Evolutionary conservation across 2,329 filamentous ascomycete genomes (phyloP).

Genomic region (Apiospora hydei): DNA sequence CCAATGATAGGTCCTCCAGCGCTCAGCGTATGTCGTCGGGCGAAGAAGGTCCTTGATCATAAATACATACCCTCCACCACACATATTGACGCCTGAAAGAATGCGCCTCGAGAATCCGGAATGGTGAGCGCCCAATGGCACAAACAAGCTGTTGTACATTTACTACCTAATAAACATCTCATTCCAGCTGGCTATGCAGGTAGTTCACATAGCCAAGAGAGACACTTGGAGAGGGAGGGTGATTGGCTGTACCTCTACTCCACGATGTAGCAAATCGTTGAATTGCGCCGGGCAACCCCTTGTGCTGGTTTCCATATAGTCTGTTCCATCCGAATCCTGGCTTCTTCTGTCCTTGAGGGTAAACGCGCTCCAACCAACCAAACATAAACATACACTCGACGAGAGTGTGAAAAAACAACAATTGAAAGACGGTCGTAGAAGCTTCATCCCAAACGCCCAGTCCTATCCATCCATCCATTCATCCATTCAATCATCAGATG

Average conservation of each 20-base stretch:
- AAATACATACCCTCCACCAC: neutral
- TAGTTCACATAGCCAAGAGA: conserved; percentile 13
- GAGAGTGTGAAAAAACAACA: neutral
- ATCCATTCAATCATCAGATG: neutral
- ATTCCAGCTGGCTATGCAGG: conserved; percentile 17
- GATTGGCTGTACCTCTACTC: neutral
- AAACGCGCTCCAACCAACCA: neutral
- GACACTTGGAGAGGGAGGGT: neutral
- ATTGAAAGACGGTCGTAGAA: neutral
- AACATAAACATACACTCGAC: neutral
- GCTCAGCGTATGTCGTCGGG: neutral
- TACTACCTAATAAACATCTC: conserved; percentile 1
- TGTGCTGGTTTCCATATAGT: conserved; percentile 20
- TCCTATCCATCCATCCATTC: neutral
- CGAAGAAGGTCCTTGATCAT: neutral
- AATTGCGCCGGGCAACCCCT: conserved; percentile 15
- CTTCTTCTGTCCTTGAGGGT: conserved; percentile 8
- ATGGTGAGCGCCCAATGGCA: neutral
- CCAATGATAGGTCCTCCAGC: neutral
- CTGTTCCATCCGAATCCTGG: conserved; percentile 14
- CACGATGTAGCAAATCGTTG: conserved; percentile 1
- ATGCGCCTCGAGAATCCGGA: neutral
- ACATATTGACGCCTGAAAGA: neutral
- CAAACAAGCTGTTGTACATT: conserved; percentile 18
- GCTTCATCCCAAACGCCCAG: conserved; percentile 8